Percentiles rank a stretch among this genome's conserved stretches.
phyloP scores from a whole-genome alignment of 495 filamentous ascomycete genomes.

The Stereocaulon alpinum region DNA sequence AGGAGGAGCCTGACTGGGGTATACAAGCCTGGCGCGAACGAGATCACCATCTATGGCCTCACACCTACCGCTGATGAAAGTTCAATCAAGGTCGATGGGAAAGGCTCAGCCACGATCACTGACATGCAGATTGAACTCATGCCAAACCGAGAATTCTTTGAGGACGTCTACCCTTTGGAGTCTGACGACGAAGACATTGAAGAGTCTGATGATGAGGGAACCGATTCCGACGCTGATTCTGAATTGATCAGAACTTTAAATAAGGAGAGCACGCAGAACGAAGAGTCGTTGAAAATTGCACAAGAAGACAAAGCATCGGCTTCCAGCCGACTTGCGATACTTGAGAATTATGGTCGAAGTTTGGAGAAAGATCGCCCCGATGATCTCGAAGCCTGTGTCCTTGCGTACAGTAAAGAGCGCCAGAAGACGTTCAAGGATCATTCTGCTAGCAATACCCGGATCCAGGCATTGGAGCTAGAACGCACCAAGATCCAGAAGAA shows the following conservation, averaged over 20 bases:
- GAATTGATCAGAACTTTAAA: slow-evolving; percentile 20
- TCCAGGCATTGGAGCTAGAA: slow-evolving; percentile 32
- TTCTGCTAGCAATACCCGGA: slow-evolving; percentile 24
- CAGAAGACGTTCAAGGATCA: slow-evolving; percentile 36
- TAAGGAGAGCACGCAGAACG: slow-evolving; percentile 20
- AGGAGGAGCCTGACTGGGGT: background rate
- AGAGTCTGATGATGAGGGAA: slow-evolving; percentile 29
- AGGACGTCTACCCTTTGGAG: slow-evolving; percentile 45
- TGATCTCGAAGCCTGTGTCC: slow-evolving; percentile 28
- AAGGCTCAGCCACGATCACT: slow-evolving; percentile 48
- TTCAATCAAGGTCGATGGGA: slow-evolving; percentile 62
- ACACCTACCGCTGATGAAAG: slow-evolving; percentile 53
- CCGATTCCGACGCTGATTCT: slow-evolving; percentile 26
- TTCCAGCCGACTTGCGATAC: slow-evolving; percentile 31
- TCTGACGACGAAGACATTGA: slow-evolving; percentile 30
- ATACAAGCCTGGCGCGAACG: slow-evolving; percentile 46
- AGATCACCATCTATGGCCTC: slow-evolving; percentile 56
- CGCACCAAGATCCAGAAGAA: slow-evolving; percentile 21
- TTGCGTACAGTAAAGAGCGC: slow-evolving; percentile 39
- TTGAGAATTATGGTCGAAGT: slow-evolving; percentile 36
- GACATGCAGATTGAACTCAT: slow-evolving; percentile 55
- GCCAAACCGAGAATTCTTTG: slow-evolving; percentile 46
- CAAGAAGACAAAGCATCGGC: slow-evolving; percentile 30
- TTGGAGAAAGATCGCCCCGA: slow-evolving; percentile 27
- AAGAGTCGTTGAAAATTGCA: slow-evolving; percentile 22